These are phyloP conservation scores for Melampsora americana DNA, from an alignment of 1,284 basidiomycete species.

Conservation along the genomic window DNA sequence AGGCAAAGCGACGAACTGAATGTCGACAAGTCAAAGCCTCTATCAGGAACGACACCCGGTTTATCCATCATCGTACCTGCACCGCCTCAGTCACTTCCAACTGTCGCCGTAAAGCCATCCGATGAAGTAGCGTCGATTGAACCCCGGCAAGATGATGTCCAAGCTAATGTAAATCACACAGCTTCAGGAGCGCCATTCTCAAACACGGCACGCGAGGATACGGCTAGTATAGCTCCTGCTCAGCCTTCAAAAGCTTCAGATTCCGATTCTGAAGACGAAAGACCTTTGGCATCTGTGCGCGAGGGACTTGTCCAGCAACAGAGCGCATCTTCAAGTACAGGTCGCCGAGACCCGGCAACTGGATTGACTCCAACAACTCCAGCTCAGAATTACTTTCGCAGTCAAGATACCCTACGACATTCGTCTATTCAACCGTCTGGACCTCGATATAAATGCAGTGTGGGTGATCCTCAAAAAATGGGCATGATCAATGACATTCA, in stretches of 20 bases:
- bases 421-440: constrained; percentile 40
- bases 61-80: constrained; percentile 3
- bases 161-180: background rate
- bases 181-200: background rate
- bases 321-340: background rate
- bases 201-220: background rate
- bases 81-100: background rate
- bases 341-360: background rate
- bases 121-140: background rate
- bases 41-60: background rate
- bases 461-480: constrained; percentile 88
- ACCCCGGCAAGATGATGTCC: background rate
- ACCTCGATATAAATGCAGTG: constrained; percentile 66
- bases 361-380: background rate
- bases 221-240: background rate
- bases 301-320: constrained; percentile 41
- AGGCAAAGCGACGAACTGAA: background rate
- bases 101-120: background rate
- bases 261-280: constrained; percentile 39
- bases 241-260: background rate
- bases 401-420: background rate
- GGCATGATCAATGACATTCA: constrained; percentile 86
- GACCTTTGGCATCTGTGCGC: constrained; percentile 35
- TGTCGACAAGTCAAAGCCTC: background rate
- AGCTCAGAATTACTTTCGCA: background rate